Evolutionary conservation across 192 early-diverging fungal species (phyloP).

Genomic region (Jimgerdemannia lactiflua): DNA sequence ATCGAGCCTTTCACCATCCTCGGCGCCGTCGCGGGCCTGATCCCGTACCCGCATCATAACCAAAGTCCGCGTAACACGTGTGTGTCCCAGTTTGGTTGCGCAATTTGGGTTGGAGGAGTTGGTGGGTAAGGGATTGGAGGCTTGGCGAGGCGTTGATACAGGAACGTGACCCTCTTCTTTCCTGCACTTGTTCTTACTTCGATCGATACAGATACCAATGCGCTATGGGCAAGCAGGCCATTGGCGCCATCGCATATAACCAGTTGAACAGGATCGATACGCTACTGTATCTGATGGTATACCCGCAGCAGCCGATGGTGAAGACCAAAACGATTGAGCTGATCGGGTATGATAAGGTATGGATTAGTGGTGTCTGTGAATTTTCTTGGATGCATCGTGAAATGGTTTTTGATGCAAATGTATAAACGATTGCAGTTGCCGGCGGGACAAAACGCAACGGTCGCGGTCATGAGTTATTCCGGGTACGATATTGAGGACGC

Average conservation of each 20-base stretch:
- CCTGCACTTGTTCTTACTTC: no score
- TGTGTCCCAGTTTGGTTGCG: neutral
- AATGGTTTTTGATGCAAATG: neutral
- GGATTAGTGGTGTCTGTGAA: conserved; percentile 25
- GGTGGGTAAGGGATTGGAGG: no score
- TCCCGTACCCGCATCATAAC: conserved; percentile 99
- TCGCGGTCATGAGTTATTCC: conserved; percentile 96
- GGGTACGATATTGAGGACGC: conserved; percentile 99
- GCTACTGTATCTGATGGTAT: conserved; percentile 92
- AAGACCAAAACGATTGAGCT: conserved; percentile 97
- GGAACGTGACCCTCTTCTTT: no score
- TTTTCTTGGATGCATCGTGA: neutral
- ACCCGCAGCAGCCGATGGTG: conserved; percentile 98
- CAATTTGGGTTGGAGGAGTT: no score
- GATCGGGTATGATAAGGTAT: conserved; percentile 92
- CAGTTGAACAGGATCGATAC: conserved; percentile 95
- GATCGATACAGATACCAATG: conserved; percentile 70
- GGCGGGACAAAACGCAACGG: conserved; percentile 86
- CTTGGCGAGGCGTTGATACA: no score
- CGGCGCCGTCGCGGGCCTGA: conserved; percentile 95
- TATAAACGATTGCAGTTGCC: conserved; percentile 42
- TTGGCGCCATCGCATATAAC: conserved; percentile 95
- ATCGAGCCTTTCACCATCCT: conserved; percentile 96
- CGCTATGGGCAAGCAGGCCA: conserved; percentile 99
- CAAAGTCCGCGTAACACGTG: conserved; percentile 95